Evolutionary conservation across 2,329 filamentous ascomycete species (phyloP).

Genomic region (Nemania diffusa): DNA sequence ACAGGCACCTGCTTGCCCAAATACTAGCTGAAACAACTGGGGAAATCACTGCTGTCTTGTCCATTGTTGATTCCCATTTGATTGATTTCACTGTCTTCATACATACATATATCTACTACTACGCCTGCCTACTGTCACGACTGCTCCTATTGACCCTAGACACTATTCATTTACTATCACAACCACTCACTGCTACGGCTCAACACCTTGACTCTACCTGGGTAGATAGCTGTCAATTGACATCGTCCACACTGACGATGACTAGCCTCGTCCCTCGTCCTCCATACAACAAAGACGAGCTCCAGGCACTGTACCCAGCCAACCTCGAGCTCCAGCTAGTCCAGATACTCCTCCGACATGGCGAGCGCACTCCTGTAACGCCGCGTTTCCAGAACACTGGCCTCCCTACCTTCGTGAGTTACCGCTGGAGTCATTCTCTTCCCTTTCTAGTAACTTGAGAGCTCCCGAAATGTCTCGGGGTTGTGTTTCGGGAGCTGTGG

Average conservation of each 20-base stretch:
- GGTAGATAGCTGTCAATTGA: not conserved
- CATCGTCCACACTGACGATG: conserved; percentile 63
- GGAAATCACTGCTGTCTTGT: not conserved
- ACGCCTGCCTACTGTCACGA: too few species aligned
- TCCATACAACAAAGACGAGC: conserved; percentile 83
- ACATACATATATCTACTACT: not conserved
- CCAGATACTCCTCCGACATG: conserved; percentile 84
- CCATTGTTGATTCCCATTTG: not conserved
- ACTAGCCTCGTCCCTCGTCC: conserved; percentile 78
- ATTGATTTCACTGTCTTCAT: not conserved
- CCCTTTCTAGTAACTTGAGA: too few species aligned
- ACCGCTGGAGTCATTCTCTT: too few species aligned
- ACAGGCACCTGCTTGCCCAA: not conserved
- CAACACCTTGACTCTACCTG: not conserved
- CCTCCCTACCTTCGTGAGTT: conserved; percentile 67
- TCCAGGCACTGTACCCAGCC: conserved; percentile 82
- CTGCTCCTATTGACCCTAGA: too few species aligned
- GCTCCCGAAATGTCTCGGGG: too few species aligned
- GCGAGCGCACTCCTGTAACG: conserved; percentile 84
- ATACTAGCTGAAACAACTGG: not conserved
- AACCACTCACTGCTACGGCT: not conserved
- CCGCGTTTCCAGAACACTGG: conserved; percentile 86
- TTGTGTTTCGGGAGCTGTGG: too few species aligned
- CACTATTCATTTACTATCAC: not conserved
- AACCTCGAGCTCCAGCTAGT: conserved; percentile 86